phyloP scores from a whole-genome alignment of 176 grass and related monocot genomes.

The Cymbopogon citratus region DNA sequence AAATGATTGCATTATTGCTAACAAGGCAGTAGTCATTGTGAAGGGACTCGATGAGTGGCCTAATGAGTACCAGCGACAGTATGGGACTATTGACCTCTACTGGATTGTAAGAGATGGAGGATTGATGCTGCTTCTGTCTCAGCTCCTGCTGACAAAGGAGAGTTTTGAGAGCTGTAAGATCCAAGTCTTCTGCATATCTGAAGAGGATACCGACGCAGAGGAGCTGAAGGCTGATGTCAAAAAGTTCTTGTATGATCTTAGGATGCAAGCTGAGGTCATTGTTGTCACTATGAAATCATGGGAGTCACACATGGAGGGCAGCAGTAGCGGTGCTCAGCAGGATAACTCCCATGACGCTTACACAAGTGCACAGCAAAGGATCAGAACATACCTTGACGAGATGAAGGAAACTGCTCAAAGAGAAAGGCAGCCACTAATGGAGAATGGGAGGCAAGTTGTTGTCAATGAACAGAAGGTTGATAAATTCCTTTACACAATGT shows the following conservation, averaged over 20 bases:
- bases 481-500: slow-evolving; percentile 91
- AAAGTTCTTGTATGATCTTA: slow-evolving; percentile 95
- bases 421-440: slow-evolving; percentile 59
- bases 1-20: slow-evolving; percentile 97
- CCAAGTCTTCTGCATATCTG: slow-evolving; percentile 94
- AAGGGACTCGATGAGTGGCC: slow-evolving; percentile 99
- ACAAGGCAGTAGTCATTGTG: slow-evolving; percentile 95
- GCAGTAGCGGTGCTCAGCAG: slow-evolving; percentile 43
- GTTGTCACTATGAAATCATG: slow-evolving; percentile 91
- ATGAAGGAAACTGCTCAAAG: slow-evolving; percentile 67
- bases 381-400: slow-evolving; percentile 62
- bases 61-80: slow-evolving; percentile 86
- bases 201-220: slow-evolving; percentile 92
- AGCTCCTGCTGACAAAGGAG: slow-evolving; percentile 92
- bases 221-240: slow-evolving; percentile 92
- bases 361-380: slow-evolving; percentile 68
- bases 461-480: slow-evolving; percentile 88
- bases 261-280: slow-evolving; percentile 95
- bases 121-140: slow-evolving; percentile 91
- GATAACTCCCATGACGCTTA: slow-evolving; percentile 85
- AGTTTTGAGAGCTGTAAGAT: slow-evolving; percentile 96
- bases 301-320: slow-evolving; percentile 51
- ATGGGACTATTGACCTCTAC: slow-evolving; percentile 94
- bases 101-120: slow-evolving; percentile 98
- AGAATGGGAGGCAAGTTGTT: slow-evolving; percentile 63